These are phyloP conservation scores for Cucumis cinereus DNA, from an alignment of 306 rosid genomes.

Conservation along the genomic window DNA sequence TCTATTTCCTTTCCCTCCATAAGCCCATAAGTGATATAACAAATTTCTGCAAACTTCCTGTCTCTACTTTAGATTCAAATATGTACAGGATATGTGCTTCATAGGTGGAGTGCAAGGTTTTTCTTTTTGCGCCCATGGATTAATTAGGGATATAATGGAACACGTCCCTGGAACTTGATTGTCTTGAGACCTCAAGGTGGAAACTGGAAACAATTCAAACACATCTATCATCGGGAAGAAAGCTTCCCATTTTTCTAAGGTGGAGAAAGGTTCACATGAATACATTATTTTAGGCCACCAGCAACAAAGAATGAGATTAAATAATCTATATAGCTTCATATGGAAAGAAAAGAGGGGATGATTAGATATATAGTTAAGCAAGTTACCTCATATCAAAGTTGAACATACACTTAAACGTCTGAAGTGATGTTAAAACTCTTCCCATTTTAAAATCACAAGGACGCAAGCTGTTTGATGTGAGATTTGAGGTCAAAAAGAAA, in stretches of 20 bases:
- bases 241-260: background rate
- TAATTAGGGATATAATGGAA: background rate
- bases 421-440: constrained; percentile 60
- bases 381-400: constrained; percentile 69
- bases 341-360: background rate
- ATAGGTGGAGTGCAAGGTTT: background rate
- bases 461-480: constrained; percentile 63
- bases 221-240: background rate
- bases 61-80: background rate
- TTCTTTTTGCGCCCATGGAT: background rate
- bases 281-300: background rate
- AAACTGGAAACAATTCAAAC: background rate
- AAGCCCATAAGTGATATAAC: background rate
- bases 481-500: constrained; percentile 53
- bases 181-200: background rate
- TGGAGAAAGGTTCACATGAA: background rate
- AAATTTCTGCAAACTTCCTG: background rate
- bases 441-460: constrained; percentile 96
- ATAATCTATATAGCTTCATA: background rate
- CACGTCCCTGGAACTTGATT: background rate
- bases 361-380: background rate
- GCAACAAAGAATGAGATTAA: background rate
- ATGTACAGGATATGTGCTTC: background rate
- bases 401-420: constrained; percentile 59
- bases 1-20: background rate